Conservation (phyloP, 1,139 yeast genomes). For the Nakaseomyces delphensis region DNA sequence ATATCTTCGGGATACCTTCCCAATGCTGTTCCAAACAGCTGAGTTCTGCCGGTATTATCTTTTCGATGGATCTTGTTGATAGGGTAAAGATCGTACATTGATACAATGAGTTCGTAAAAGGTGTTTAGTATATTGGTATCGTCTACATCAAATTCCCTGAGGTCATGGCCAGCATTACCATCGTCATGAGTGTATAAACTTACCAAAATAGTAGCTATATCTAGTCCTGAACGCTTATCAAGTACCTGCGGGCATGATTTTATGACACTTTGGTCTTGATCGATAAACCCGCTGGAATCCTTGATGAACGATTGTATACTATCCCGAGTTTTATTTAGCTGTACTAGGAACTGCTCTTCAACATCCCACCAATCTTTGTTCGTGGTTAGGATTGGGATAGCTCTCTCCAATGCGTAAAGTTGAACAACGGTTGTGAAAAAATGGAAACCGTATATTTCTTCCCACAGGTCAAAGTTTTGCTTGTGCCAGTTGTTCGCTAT, state of each 20-base stretch:
- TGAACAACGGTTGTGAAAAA: slow-evolving; percentile 74
- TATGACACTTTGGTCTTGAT: background rate
- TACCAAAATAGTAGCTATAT: slow-evolving; percentile 69
- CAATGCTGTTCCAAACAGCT: slow-evolving; percentile 51
- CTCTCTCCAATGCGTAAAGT: slow-evolving; percentile 56
- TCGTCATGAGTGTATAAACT: slow-evolving; percentile 55
- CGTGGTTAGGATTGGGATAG: slow-evolving; percentile 38
- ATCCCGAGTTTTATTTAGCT: slow-evolving; percentile 21
- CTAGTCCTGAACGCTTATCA: slow-evolving; percentile 58
- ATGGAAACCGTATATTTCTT: slow-evolving; percentile 67
- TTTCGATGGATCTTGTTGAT: slow-evolving; percentile 46
- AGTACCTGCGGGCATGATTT: slow-evolving; percentile 37
- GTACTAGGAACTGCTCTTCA: slow-evolving; percentile 1
- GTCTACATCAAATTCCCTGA: slow-evolving; percentile 52
- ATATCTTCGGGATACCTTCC: slow-evolving; percentile 94
- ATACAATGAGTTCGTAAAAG: slow-evolving; percentile 46
- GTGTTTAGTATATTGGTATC: slow-evolving; percentile 51
- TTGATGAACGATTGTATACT: background rate
- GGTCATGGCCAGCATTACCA: slow-evolving; percentile 26
- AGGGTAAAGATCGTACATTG: slow-evolving; percentile 69
- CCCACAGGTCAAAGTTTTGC: slow-evolving; percentile 85
- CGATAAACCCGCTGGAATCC: slow-evolving; percentile 2
- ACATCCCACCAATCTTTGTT: slow-evolving; percentile 10
- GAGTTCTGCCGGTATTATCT: slow-evolving; percentile 27
- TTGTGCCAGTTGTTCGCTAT: slow-evolving; percentile 54